A percentile compares a stretch with the other conserved stretches of the same genome.
Evolutionary conservation across 495 filamentous ascomycete genomes (phyloP).

Genomic region (Hypoxylon intermedium): DNA sequence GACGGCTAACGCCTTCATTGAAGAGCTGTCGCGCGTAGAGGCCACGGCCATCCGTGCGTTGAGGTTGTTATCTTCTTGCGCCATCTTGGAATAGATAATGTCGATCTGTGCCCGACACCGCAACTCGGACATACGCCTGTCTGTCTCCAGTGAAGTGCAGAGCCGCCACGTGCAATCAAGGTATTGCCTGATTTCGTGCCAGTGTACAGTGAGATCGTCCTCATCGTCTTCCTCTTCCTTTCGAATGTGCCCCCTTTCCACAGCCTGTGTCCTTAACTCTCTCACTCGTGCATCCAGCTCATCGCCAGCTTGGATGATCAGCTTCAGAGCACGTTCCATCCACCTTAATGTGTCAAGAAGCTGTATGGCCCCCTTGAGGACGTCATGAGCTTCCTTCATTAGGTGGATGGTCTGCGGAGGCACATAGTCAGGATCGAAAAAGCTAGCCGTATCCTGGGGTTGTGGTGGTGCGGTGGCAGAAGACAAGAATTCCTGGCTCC

Average conservation of each 20-base stretch:
- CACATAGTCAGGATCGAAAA: conserved; percentile 40
- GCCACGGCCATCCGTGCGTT: conserved; percentile 48
- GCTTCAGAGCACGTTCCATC: conserved; percentile 46
- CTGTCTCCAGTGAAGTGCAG: conserved; percentile 45
- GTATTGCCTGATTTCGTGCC: conserved; percentile 47
- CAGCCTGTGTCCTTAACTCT: conserved; percentile 20
- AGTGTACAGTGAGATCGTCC: conserved; percentile 40
- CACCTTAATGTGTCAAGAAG: conserved; percentile 44
- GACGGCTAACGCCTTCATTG: conserved; percentile 46
- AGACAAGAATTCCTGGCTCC: conserved; percentile 14
- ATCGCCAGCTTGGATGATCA: conserved; percentile 44
- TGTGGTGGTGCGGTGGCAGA: conserved; percentile 3
- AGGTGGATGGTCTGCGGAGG: conserved; percentile 43
- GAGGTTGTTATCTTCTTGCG: conserved; percentile 47
- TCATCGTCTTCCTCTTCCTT: conserved; percentile 27
- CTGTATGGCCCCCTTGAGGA: conserved; percentile 42
- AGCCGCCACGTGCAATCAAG: conserved; percentile 46
- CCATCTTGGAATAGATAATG: conserved; percentile 48
- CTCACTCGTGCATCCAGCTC: conserved; percentile 38
- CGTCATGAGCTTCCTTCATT: conserved; percentile 47
- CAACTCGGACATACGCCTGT: conserved; percentile 44
- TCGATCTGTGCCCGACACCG: conserved; percentile 47
- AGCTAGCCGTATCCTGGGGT: conserved; percentile 11
- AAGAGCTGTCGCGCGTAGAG: conserved; percentile 45
- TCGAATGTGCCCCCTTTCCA: conserved; percentile 19